Percentiles rank a stretch among this genome's conserved stretches.
Conservation (phyloP, 2,329 filamentous ascomycete genomes). For the Pyrenophora tritici-repentis region DNA sequence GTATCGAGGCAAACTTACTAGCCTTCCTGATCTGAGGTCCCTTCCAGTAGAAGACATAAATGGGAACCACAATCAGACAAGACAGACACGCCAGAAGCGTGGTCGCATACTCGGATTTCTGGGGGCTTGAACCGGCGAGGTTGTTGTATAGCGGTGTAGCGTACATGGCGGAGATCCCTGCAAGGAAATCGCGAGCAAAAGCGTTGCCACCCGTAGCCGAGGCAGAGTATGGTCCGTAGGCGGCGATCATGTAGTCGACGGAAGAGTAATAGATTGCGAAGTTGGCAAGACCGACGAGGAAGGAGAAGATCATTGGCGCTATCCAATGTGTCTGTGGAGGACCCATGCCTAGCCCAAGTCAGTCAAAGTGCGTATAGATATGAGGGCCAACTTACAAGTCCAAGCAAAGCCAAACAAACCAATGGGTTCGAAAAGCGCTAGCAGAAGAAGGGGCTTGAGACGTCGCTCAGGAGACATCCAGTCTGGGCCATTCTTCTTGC, state of each 20-base stretch:
- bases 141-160: constrained; percentile 62
- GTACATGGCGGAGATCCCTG: constrained; percentile 70
- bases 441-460: constrained; percentile 66
- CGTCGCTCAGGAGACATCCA: constrained; percentile 64
- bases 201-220: constrained; percentile 78
- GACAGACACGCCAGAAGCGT: constrained; percentile 59
- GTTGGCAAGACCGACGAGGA: constrained; percentile 70
- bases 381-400: constrained; percentile 53
- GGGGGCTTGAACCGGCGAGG: constrained; percentile 43
- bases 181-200: constrained; percentile 73
- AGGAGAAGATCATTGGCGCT: constrained; percentile 66
- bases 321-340: constrained; percentile 68
- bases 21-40: constrained; percentile 58
- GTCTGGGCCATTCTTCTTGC: constrained; percentile 45
- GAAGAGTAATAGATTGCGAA: constrained; percentile 76
- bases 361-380: not conserved
- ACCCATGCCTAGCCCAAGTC: constrained; percentile 49
- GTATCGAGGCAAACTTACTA: constrained; percentile 56
- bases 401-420: constrained; percentile 73
- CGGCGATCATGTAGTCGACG: constrained; percentile 77
- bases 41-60: constrained; percentile 57
- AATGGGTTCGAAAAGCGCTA: constrained; percentile 64
- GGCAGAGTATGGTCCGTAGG: constrained; percentile 72
- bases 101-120: constrained; percentile 54
- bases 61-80: constrained; percentile 45